Percentiles rank a stretch among this genome's conserved stretches.
phyloP scores from a whole-genome alignment of 106 monocot species.

The Apostasia shenzhenica region DNA sequence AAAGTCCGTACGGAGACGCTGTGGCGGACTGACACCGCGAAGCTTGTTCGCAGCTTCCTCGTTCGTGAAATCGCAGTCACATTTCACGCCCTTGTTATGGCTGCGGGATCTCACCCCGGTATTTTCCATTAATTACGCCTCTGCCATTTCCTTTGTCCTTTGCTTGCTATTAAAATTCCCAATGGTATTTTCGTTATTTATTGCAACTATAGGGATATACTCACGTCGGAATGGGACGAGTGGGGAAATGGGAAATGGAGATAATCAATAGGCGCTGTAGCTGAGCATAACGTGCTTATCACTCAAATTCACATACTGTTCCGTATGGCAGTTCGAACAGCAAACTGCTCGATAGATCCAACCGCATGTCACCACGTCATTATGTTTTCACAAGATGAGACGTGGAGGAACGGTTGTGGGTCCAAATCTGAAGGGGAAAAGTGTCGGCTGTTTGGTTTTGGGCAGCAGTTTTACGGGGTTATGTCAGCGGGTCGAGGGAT shows the following conservation, averaged over 20 bases:
- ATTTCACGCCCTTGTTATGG: constrained; percentile 3
- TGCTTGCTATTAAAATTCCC: neutral
- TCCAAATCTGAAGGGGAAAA: too few relatives aligned
- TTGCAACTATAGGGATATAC: neutral
- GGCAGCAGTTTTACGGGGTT: too few relatives aligned
- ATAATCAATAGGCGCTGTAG: too few relatives aligned
- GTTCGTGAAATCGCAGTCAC: constrained; percentile 3
- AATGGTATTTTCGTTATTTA: neutral
- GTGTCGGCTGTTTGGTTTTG: too few relatives aligned
- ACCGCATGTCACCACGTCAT: too few relatives aligned
- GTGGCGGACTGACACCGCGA: neutral
- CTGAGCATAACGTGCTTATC: too few relatives aligned
- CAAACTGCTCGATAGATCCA: too few relatives aligned
- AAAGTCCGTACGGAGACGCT: neutral
- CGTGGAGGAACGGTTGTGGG: too few relatives aligned
- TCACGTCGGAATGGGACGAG: neutral
- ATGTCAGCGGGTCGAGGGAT: too few relatives aligned
- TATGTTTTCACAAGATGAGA: too few relatives aligned
- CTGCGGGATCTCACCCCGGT: neutral
- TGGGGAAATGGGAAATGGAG: neutral
- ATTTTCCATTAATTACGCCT: neutral
- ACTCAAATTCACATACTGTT: too few relatives aligned
- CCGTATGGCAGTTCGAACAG: too few relatives aligned
- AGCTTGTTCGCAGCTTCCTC: constrained; percentile 3
- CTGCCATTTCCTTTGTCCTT: neutral